These are phyloP conservation scores for Pachysandra terminalis DNA, from an alignment of 164 flowering plant genomes.

Conservation along the genomic window DNA sequence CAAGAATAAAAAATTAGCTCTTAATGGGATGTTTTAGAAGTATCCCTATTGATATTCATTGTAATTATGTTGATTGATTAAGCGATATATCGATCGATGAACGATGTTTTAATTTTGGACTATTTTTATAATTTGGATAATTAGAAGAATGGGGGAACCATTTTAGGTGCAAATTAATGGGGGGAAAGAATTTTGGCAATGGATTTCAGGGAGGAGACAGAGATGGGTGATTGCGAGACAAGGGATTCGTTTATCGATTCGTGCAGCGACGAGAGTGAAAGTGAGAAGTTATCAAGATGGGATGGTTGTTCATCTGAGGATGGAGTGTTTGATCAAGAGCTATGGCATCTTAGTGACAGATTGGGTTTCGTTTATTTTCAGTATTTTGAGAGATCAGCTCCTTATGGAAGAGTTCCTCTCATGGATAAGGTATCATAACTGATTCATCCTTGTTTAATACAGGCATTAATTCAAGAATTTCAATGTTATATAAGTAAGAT, in stretches of 20 bases:
- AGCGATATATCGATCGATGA: no score
- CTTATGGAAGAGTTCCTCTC: constrained; percentile 86
- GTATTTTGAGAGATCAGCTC: constrained; percentile 81
- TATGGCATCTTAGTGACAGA: constrained; percentile 54
- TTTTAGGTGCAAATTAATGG: no score
- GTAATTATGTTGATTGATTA: no score
- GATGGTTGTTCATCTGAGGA: constrained; percentile 74
- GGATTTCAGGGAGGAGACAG: constrained; percentile 64
- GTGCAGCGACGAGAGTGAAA: constrained; percentile 77
- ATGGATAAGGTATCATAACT: constrained; percentile 73
- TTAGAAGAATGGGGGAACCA: no score
- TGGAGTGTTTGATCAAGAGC: constrained; percentile 58
- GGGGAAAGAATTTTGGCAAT: no score
- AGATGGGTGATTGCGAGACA: constrained; percentile 51
- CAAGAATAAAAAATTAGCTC: no score
- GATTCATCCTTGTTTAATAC: constrained; percentile 3
- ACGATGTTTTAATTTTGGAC: no score
- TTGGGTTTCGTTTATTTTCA: constrained; percentile 76
- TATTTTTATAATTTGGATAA: no score
- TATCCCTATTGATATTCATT: no score
- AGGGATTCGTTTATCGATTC: constrained; percentile 79
- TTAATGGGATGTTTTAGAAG: no score
- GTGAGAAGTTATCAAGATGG: constrained; percentile 73
- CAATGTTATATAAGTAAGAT: background rate
- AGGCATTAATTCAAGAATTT: background rate